Conservation (phyloP, 208 protist species). For the Crithidia expoeki region DNA sequence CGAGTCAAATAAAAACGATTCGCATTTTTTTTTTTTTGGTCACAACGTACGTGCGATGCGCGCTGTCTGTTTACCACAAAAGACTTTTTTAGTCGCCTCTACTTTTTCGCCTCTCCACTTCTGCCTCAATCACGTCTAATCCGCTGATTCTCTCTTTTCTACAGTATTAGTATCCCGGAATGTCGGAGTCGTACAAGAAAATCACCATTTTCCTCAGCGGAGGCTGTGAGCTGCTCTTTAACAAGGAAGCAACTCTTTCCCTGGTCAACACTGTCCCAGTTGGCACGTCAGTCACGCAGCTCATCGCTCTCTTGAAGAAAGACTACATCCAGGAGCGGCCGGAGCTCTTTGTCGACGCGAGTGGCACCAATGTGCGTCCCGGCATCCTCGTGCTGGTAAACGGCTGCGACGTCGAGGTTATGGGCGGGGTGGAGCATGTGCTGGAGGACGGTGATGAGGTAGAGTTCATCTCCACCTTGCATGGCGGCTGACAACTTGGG, state of each 20-base stretch:
- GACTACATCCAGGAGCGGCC: conserved; percentile 71
- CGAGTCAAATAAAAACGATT: no score
- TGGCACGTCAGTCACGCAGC: conserved; percentile 43
- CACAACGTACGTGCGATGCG: no score
- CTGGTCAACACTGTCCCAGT: conserved; percentile 45
- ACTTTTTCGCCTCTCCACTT: no score
- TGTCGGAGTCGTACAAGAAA: conserved; percentile 15
- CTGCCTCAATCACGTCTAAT: conserved; percentile 1
- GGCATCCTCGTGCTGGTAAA: conserved; percentile 95
- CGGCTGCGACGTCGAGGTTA: conserved; percentile 91
- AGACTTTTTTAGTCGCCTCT: no score
- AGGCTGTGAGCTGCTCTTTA: conserved; percentile 86
- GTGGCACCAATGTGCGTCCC: conserved; percentile 72
- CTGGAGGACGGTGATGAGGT: conserved; percentile 87
- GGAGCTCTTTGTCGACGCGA: conserved; percentile 76
- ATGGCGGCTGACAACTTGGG: conserved; percentile 78
- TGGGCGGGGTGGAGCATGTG: conserved; percentile 82
- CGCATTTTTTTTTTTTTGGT: no score
- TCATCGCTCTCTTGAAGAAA: conserved; percentile 61
- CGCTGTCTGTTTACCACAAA: no score
- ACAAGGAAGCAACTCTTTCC: conserved; percentile 44
- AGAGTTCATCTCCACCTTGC: conserved; percentile 94
- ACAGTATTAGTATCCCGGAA: not conserved
- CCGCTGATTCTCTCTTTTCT: conserved; percentile 7
- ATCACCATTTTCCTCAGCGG: conserved; percentile 67